Evolutionary conservation across 1,284 basidiomycete genomes (phyloP), one percentile per base, ranked within the genome.

Genomic region (Sporisorium sorghi): DNA sequence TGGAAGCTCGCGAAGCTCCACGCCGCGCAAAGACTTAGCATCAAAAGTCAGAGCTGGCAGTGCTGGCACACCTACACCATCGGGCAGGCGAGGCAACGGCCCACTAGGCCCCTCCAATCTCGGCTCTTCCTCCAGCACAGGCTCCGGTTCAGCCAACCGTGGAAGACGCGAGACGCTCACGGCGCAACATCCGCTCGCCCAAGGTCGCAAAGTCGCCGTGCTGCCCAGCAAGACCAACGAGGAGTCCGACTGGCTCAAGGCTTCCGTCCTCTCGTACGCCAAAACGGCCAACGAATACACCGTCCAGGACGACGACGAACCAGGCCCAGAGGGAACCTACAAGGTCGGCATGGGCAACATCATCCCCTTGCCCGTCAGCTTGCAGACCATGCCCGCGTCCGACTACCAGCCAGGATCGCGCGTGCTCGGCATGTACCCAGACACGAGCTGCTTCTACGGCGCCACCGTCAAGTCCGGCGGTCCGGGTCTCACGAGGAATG

Each of bases 361-460:
- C 48, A 78, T 82, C 14, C 83, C 83, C 8, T 65, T 84, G 1
- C 83, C 83, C 10, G 72, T 73, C 40, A 77, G 58, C 19, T 32
- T 79, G 2, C 60, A 64, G 11, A 81, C 82, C 9, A 72, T 84
- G 43, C 83, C 83, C 7, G 50, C 77, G 4, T 55, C 70, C 17
- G 80, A 82, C 47, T 84, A 83, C 46, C 35, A 65, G 1, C 43
- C 63, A 5, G 83, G 83, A 2, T 49, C 76, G 5, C 68, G 78
- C 23, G 83, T 84, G 5, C 61, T 84, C n/a, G 83, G 78, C 3
- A 75, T 84, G 60, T 84, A 84, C 33, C 83, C 83, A 4, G 83
- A 84, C 58, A 84, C 83, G 4, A 80, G 75, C 42, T 84, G 83
- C 54, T 84, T 84, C 77, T 84, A 84, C 64, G 73, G 74, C 35